Conservation (phyloP, 2,329 filamentous ascomycete species). For the Mollisiaceae sp. region DNA sequence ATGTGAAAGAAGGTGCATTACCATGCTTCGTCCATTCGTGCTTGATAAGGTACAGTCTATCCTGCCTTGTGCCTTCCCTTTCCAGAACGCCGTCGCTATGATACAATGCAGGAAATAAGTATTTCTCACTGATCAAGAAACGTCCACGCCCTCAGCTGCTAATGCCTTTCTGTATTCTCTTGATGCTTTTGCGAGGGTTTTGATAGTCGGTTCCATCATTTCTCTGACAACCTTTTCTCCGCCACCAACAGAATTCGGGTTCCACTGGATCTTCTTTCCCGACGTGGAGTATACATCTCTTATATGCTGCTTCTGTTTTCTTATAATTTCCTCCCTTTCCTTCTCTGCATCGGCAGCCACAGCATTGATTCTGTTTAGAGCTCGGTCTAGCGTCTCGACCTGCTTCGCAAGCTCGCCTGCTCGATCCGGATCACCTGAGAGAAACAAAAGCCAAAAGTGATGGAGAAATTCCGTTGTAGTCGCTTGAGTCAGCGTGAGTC, state of each 20-base stretch:
- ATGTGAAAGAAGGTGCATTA: constrained; percentile 10
- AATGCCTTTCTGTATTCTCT: constrained; percentile 74
- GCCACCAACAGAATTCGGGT: constrained; percentile 71
- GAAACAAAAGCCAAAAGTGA: constrained; percentile 93
- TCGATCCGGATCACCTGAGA: constrained; percentile 83
- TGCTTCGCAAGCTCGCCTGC: constrained; percentile 82
- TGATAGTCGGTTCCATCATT: constrained; percentile 75
- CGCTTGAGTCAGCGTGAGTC: constrained; percentile 78
- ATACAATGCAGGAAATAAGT: constrained; percentile 8
- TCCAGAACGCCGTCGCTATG: constrained; percentile 40
- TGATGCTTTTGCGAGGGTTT: constrained; percentile 72
- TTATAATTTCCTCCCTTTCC: constrained; percentile 71
- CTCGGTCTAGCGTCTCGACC: constrained; percentile 79
- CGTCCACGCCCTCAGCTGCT: constrained; percentile 58
- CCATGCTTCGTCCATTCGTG: constrained; percentile 8
- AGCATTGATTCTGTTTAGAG: constrained; percentile 77
- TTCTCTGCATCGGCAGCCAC: constrained; percentile 81
- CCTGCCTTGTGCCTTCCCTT: constrained; percentile 26
- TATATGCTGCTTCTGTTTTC: constrained; percentile 71
- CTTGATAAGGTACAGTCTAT: constrained; percentile 19
- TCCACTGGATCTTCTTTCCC: constrained; percentile 73
- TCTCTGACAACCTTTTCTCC: constrained; percentile 77
- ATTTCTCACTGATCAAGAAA: constrained; percentile 20
- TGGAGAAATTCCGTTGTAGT: constrained; percentile 96
- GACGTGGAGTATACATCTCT: constrained; percentile 73